Base-by-base conservation (phyloP, 768 basidiomycete species). In the Collybiopsis confluens region DNA sequence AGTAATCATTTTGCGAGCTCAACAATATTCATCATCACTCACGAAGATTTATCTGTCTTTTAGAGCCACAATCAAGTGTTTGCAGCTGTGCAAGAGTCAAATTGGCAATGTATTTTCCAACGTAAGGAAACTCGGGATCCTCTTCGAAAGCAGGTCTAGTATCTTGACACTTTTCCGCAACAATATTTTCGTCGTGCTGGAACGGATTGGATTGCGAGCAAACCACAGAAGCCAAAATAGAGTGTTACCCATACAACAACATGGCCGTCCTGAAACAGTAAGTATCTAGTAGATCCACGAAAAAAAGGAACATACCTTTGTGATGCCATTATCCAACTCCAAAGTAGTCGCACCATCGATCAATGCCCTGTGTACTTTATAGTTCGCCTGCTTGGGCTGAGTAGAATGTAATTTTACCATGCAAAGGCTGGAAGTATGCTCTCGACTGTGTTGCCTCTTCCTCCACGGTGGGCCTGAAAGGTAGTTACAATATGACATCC, bases 21-120 rank as follows among this genome's bases (percentile, higher is more conserved):
- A 20, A 23, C 45, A 47, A 45, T n/a, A 42, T 11, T 15, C 18
- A 27, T 38, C 42, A 20, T 6, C 20, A 61, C 82, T 62, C 68
- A 88, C 86, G 84, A 59, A 76, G 86, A 55, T 74, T 70, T 9
- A 65, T 58, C 45, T 80, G 78, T 23, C 88, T 78, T 59, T 76
- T 72, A 10, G 87, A 88, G 37, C 89, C 90, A 59, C 90, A 92
- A 64, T 92, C 88, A 41, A 92, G 66, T 4, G 86, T 91, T 68
- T 85, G 85, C 55, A 92, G 68, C 68, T 92, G 89, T 6, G 87
- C 81, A 38, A 91, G 67, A 0, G 90, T 92, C 38, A 91, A 75
- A 64, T 89, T 85, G n/a, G 81, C 83, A 51, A 90, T 75, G 55
- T 74, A 79, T 67, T 88, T 87, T 49, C 85, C 87, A n/a, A 88